phyloP scores from a whole-genome alignment of 768 basidiomycete species.

The Termitomyces bulborhizus region DNA sequence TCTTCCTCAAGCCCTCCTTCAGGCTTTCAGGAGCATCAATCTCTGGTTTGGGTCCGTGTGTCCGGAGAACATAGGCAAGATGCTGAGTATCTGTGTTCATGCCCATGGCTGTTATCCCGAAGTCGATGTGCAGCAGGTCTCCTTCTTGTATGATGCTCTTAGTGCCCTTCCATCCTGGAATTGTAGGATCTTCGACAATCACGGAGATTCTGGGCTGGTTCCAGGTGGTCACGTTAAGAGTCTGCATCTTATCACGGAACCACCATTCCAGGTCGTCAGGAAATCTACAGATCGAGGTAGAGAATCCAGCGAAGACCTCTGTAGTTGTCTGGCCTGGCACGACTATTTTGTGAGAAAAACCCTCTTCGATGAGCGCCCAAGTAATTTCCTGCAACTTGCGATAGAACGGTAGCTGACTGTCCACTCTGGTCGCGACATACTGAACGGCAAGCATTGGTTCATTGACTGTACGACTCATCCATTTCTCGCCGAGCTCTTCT shows the following conservation, averaged over 20 bases:
- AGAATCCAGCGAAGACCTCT: slow-evolving; percentile 20
- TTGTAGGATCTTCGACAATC: slow-evolving; percentile 30
- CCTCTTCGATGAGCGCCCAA: slow-evolving; percentile 49
- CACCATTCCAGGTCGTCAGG: slow-evolving; percentile 42
- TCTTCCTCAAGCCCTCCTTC: slow-evolving; percentile 36
- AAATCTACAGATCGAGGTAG: not conserved
- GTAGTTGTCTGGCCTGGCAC: slow-evolving; percentile 39
- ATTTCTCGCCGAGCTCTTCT: slow-evolving; percentile 31
- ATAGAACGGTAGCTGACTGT: slow-evolving; percentile 38
- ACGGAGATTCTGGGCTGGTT: slow-evolving; percentile 47
- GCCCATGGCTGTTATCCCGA: slow-evolving; percentile 47
- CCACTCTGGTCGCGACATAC: slow-evolving; percentile 36
- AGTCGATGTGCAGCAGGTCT: slow-evolving; percentile 50
- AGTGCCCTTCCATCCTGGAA: slow-evolving; percentile 37
- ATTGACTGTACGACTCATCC: slow-evolving; percentile 34
- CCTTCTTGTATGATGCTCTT: slow-evolving; percentile 36
- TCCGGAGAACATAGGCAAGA: slow-evolving; percentile 46
- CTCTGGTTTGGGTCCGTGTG: slow-evolving; percentile 26
- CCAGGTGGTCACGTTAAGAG: slow-evolving; percentile 42
- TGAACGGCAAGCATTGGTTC: slow-evolving; percentile 43
- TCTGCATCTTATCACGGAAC: slow-evolving; percentile 47
- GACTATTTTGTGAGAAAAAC: slow-evolving; percentile 38
- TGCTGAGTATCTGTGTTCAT: slow-evolving; percentile 54
- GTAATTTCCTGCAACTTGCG: slow-evolving; percentile 40
- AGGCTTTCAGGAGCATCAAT: slow-evolving; percentile 35